Percentiles rank a stretch among this genome's conserved stretches.
phyloP scores from a whole-genome alignment of 1,139 yeast genomes.

The Sugiyamaella pinicola region DNA sequence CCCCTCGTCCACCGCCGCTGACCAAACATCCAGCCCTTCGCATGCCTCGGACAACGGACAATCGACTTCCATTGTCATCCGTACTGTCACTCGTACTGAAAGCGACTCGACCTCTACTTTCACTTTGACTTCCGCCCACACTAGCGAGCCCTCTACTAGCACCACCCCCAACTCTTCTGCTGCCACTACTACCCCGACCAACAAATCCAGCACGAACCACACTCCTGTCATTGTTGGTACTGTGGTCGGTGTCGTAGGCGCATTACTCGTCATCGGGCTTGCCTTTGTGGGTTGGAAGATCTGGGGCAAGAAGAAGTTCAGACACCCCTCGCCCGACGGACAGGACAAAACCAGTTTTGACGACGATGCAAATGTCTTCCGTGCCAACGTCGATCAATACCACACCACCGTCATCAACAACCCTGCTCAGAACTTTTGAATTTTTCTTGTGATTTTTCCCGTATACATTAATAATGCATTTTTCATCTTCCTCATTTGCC shows the following conservation, averaged over 20 bases:
- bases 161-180: conserved; percentile 20
- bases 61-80: conserved; percentile 14
- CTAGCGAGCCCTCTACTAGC: conserved; percentile 18
- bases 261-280: conserved; percentile 35
- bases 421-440: conserved; percentile 42
- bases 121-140: conserved; percentile 13
- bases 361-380: conserved; percentile 41
- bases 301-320: conserved; percentile 30
- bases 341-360: conserved; percentile 31
- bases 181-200: conserved; percentile 26
- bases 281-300: conserved; percentile 36
- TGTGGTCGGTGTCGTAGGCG: conserved; percentile 41
- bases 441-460: background rate
- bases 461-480: conserved; percentile 13
- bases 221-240: conserved; percentile 40
- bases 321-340: conserved; percentile 20
- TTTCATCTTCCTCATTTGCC: background rate
- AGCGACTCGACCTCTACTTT: conserved; percentile 7
- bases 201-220: conserved; percentile 35
- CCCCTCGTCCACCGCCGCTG: conserved; percentile 1
- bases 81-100: conserved; percentile 11
- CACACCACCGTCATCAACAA: conserved; percentile 39
- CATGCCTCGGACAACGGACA: background rate
- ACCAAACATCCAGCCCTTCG: background rate
- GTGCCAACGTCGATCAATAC: conserved; percentile 45